Conservation (phyloP, 1,284 basidiomycete genomes). For the Leccinum pachyderme region DNA sequence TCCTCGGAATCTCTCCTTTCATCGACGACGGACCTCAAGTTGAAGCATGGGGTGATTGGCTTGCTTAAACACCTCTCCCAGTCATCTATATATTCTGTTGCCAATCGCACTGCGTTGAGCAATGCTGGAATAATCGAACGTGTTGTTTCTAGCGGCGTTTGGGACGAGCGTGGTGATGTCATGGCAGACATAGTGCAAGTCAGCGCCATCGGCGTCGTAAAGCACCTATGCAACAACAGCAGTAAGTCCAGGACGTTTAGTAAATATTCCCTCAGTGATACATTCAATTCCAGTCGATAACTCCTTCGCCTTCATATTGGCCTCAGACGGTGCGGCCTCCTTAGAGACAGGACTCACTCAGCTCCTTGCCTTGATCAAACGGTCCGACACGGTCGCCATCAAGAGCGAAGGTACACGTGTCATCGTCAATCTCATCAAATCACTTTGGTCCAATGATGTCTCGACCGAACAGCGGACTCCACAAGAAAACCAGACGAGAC, state of each 20-base stretch:
- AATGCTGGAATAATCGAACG: constrained; percentile 61
- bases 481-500: constrained; percentile 35
- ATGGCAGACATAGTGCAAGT: constrained; percentile 86
- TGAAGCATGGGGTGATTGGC: constrained; percentile 83
- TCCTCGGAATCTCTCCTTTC: constrained; percentile 51
- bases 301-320: constrained; percentile 55
- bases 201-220: constrained; percentile 83
- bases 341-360: constrained; percentile 54
- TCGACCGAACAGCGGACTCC: constrained; percentile 27
- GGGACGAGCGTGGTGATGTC: constrained; percentile 66
- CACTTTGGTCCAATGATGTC: constrained; percentile 59
- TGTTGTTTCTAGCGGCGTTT: constrained; percentile 67
- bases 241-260: constrained; percentile 46
- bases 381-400: constrained; percentile 80
- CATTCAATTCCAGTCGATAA: constrained; percentile 53
- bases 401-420: constrained; percentile 90
- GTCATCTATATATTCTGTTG: constrained; percentile 55
- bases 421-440: constrained; percentile 78
- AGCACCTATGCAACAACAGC: constrained; percentile 80
- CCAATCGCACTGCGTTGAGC: constrained; percentile 62
- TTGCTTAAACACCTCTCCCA: constrained; percentile 85
- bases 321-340: constrained; percentile 33
- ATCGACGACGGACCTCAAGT: constrained; percentile 63
- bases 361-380: constrained; percentile 71
- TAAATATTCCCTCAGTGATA: constrained; percentile 2